phyloP scores from a whole-genome alignment of 805 yeast species.

The Sungouiozyma ichnusensis region DNA sequence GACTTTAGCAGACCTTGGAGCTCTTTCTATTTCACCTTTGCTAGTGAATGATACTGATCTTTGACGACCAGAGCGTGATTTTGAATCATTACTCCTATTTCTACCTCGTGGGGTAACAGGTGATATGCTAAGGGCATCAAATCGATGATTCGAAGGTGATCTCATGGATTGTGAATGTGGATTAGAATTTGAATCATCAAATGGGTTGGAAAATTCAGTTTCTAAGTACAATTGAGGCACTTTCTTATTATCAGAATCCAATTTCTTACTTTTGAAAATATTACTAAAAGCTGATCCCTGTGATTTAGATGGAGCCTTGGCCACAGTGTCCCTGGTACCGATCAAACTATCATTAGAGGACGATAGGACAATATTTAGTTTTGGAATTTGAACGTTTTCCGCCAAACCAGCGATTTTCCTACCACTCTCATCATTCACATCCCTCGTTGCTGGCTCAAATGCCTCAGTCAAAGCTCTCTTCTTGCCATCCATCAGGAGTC shows the following conservation, averaged over 20 bases:
- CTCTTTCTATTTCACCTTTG: slow-evolving; percentile 7
- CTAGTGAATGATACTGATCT: slow-evolving; percentile 6
- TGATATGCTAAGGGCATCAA: not conserved
- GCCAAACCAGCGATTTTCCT: not conserved
- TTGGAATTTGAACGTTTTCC: slow-evolving; percentile 1
- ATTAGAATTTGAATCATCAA: not conserved
- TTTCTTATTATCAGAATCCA: not conserved
- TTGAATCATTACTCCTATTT: slow-evolving; percentile 2
- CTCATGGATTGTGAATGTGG: not conserved
- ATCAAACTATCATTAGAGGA: slow-evolving; percentile 14
- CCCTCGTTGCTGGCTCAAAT: slow-evolving; percentile 9
- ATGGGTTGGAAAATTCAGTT: not conserved
- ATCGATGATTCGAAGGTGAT: not conserved
- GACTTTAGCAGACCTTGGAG: slow-evolving; percentile 21
- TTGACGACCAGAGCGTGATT: slow-evolving; percentile 2
- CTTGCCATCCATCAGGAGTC: slow-evolving; percentile 7
- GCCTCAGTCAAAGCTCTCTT: slow-evolving; percentile 15
- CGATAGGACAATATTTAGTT: slow-evolving; percentile 9
- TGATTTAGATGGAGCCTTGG: not conserved
- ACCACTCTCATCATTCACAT: not conserved
- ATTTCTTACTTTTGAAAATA: not conserved
- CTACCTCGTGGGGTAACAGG: slow-evolving; percentile 2
- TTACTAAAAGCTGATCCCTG: not conserved
- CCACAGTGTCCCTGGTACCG: slow-evolving; percentile 7
- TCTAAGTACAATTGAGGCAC: not conserved